phyloP scores from a whole-genome alignment of 176 grass and related monocot genomes.

The Tuctoria greenei region DNA sequence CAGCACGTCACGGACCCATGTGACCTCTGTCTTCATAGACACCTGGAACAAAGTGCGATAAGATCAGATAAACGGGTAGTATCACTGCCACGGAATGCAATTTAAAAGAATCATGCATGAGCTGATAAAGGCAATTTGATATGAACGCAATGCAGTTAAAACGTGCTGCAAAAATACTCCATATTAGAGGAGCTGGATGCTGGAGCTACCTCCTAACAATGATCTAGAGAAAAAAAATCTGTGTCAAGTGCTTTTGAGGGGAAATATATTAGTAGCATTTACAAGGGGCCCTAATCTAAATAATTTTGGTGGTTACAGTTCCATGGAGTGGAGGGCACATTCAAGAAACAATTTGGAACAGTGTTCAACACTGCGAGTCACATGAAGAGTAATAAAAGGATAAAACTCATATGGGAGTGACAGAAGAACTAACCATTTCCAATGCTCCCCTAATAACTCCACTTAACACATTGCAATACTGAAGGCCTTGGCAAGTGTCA shows the following conservation, averaged over 20 bases:
- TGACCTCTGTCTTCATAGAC: constrained; percentile 95
- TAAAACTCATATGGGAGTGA: neutral
- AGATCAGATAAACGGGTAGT: neutral
- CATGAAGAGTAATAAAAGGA: neutral
- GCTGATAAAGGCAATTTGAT: no score
- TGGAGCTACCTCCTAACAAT: neutral
- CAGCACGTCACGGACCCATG: constrained; percentile 94
- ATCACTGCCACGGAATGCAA: neutral
- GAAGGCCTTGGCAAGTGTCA: constrained; percentile 92
- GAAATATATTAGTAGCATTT: neutral
- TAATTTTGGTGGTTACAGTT: neutral
- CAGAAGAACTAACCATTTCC: constrained; percentile 72
- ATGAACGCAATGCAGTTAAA: no score
- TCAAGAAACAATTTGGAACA: neutral
- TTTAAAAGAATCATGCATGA: no score
- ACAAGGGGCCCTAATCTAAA: neutral
- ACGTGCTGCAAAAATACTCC: no score
- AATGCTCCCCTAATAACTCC: constrained; percentile 91
- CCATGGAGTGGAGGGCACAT: neutral
- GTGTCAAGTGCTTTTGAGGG: neutral
- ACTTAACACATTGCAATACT: constrained; percentile 91
- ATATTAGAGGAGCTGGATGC: neutral
- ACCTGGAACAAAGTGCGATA: constrained; percentile 47
- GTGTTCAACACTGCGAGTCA: neutral
- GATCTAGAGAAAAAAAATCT: neutral